phyloP scores from a whole-genome alignment of 805 yeast genomes.

The Saccharomycopsis sp. region DNA sequence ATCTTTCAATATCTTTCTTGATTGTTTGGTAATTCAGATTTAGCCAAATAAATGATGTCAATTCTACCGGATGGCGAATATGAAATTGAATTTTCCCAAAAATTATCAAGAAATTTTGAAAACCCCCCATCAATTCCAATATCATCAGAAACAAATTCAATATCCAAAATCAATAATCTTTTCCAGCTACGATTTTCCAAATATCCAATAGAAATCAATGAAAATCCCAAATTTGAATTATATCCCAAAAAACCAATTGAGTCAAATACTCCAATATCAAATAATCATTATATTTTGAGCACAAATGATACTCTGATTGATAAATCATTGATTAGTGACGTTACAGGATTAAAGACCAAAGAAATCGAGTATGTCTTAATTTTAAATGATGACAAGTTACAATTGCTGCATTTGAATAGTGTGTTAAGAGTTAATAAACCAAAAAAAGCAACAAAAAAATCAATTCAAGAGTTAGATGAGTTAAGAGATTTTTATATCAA shows the following conservation, averaged over 20 bases:
- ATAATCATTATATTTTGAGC: constrained; percentile 3
- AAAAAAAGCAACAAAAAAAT: constrained; percentile 7
- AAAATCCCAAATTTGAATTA: constrained; percentile 3
- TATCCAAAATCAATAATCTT: neutral
- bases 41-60: too few relatives aligned
- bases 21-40: too few relatives aligned
- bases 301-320: neutral
- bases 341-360: constrained; percentile 6
- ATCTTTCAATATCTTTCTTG: too few relatives aligned
- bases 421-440: constrained; percentile 16
- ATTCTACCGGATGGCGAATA: constrained; percentile 15
- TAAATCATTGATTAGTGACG: constrained; percentile 5
- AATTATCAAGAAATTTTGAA: neutral
- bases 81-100: constrained; percentile 8
- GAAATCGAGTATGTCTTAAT: constrained; percentile 11
- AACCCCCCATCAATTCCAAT: neutral
- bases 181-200: constrained; percentile 4
- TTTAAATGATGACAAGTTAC: constrained; percentile 3
- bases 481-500: constrained; percentile 3
- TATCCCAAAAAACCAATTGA: constrained; percentile 1
- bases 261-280: too few relatives aligned
- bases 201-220: neutral
- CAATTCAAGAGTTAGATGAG: constrained; percentile 6
- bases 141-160: neutral
- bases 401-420: constrained; percentile 4